Base-by-base conservation (phyloP, 495 filamentous ascomycete genomes). In the Penicillium samsonianum region DNA sequence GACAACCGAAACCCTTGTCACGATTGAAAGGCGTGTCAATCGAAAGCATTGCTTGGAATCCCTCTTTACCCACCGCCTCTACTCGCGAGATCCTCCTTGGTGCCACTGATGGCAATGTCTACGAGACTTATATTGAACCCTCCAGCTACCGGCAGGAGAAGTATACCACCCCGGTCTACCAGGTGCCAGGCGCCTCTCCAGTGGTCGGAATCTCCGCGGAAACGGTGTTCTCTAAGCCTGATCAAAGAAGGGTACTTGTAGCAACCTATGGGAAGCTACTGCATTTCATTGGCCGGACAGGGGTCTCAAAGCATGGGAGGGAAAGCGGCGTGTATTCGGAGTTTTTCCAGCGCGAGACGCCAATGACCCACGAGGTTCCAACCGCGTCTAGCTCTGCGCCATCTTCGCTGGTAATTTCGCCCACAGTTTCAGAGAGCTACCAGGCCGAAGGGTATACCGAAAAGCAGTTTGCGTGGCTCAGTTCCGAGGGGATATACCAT, bases 71-170 rank as follows among this genome's bases (percentile, higher is more conserved):
- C 6, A 97, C 94, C 19, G 87, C 91, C 14, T 96, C 91, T 2
- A 98, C 94, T 0, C 80, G 94, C 48, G 94, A 98, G 76, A 98
- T 98, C n/a, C 78, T 98, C 4, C 71, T 98, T 30, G 94, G 95
- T 20, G 86, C 92, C 20, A 83, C 88, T 20, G 95, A 98, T 78
- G 94, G 95, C 20, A 93, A 89, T 69, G 80, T 98, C 38, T 97
- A 96, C 70, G 94, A 98, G 70, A 88, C 85, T n/a, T 97, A 90
- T 71, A 90, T 98, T 59, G 94, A 98, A 72, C 90, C 90, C 5
- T 86, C 90, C 19, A 90, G 86, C 73, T 96, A 96, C 71, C 82
- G 90, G 51, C 88, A 98, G 74, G 95, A 97, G 74, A 91, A 88
- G 71, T 97, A 96, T 70, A 73, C 94, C 38, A 90, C 90, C 70